Conservation (phyloP, 768 basidiomycete species). For the Amanita fuliginea region DNA sequence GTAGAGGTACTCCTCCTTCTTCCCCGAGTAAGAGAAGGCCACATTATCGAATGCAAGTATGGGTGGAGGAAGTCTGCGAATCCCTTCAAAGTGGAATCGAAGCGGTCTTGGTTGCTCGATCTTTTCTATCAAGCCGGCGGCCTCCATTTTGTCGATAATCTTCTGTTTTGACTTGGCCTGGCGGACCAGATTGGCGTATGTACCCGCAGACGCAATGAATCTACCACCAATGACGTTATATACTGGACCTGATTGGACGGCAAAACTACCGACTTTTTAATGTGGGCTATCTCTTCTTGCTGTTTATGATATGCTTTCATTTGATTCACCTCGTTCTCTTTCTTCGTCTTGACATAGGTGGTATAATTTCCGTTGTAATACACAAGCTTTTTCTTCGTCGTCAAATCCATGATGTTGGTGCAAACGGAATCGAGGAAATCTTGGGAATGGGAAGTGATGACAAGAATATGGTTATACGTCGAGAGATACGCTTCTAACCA, state of each 20-base stretch:
- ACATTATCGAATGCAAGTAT: slow-evolving; percentile 95
- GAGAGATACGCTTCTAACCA: slow-evolving; percentile 98
- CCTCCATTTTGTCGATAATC: slow-evolving; percentile 99
- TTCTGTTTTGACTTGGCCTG: slow-evolving; percentile 99
- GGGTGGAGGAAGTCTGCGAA: slow-evolving; percentile 87
- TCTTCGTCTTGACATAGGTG: slow-evolving; percentile 92
- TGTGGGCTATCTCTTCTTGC: slow-evolving; percentile 96
- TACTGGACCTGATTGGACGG: background rate
- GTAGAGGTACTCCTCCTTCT: slow-evolving; percentile 82
- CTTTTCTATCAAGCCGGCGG: slow-evolving; percentile 92
- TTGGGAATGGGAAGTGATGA: slow-evolving; percentile 96
- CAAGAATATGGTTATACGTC: slow-evolving; percentile 97
- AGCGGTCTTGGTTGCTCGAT: slow-evolving; percentile 65
- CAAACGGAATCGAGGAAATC: slow-evolving; percentile 99
- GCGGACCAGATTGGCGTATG: slow-evolving; percentile 96
- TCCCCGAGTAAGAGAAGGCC: slow-evolving; percentile 92
- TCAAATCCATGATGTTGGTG: slow-evolving; percentile 97
- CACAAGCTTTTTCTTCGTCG: slow-evolving; percentile 80
- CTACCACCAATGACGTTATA: slow-evolving; percentile 22
- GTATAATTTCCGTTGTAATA: slow-evolving; percentile 97
- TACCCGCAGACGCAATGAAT: slow-evolving; percentile 99
- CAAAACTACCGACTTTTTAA: slow-evolving; percentile 68
- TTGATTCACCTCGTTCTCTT: slow-evolving; percentile 98
- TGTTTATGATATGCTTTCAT: slow-evolving; percentile 99
- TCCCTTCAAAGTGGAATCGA: slow-evolving; percentile 90